A percentile compares a stretch with the other conserved stretches of the same genome.
phyloP scores from a whole-genome alignment of 371 early-diverging fungal species.

The Mucor saturninus region DNA sequence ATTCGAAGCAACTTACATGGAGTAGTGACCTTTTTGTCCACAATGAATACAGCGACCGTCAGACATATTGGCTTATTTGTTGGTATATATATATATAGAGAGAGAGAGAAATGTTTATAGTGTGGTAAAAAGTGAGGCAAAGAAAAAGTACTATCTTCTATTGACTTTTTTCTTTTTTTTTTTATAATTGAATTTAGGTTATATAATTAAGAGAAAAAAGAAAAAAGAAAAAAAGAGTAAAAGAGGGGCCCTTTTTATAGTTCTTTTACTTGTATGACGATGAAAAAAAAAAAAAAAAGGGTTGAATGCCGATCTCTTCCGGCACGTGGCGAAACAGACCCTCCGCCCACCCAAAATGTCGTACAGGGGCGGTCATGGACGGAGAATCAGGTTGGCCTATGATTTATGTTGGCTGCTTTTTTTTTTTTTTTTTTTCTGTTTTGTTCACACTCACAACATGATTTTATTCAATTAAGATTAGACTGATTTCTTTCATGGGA shows the following conservation, averaged over 20 bases:
- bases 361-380: background rate
- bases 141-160: background rate
- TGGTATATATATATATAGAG: background rate
- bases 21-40: constrained; percentile 54
- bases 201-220: background rate
- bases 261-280: background rate
- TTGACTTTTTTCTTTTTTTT: background rate
- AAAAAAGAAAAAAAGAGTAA: background rate
- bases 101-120: constrained; percentile 1
- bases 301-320: constrained; percentile 24
- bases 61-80: constrained; percentile 34
- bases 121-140: background rate
- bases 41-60: constrained; percentile 58
- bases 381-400: too few relatives aligned
- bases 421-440: background rate
- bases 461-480: too few relatives aligned
- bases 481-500: too few relatives aligned
- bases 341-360: background rate
- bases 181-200: background rate
- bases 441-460: too few relatives aligned
- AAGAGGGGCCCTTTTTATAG: background rate
- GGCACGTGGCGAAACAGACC: constrained; percentile 22
- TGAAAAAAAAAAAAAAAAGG: background rate
- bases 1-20: constrained; percentile 39
- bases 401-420: too few relatives aligned